These are phyloP conservation scores for Gnomoniopsis smithogilvyi DNA, from an alignment of 2,329 filamentous ascomycete species.

Conservation along the genomic window DNA sequence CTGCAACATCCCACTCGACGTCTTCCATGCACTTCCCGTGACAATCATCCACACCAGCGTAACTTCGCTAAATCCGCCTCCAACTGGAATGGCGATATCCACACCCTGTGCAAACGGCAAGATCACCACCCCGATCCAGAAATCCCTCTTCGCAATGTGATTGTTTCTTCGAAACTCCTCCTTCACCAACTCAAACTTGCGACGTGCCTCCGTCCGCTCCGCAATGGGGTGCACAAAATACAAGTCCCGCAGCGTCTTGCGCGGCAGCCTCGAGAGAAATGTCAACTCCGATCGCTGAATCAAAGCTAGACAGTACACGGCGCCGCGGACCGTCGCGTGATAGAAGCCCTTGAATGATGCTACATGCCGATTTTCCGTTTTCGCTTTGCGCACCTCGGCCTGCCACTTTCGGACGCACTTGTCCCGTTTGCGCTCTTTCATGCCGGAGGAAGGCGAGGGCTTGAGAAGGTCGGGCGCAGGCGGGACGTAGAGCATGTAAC, in stretches of 20 bases:
- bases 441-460: neutral
- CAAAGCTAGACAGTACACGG: neutral
- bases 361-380: neutral
- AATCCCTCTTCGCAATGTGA: neutral
- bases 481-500: slow-evolving; percentile 8
- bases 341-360: slow-evolving; percentile 3
- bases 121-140: neutral
- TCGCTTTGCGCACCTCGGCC: slow-evolving; percentile 5
- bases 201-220: neutral
- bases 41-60: slow-evolving; percentile 9
- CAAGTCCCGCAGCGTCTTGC: neutral
- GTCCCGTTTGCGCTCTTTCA: slow-evolving; percentile 10
- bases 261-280: slow-evolving; percentile 7
- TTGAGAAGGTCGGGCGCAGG: slow-evolving; percentile 4
- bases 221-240: neutral
- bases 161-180: slow-evolving; percentile 2
- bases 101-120: neutral
- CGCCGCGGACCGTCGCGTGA: neutral
- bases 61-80: slow-evolving; percentile 8
- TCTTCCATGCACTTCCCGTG: slow-evolving; percentile 8
- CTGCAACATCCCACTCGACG: neutral
- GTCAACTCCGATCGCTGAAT: slow-evolving; percentile 6
- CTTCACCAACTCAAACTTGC: neutral
- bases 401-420: slow-evolving; percentile 7
- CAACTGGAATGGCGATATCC: slow-evolving; percentile 2